These are phyloP conservation scores for Vitis hybrid DNA, from an alignment of 177 flowering plant genomes.

Conservation along the genomic window DNA sequence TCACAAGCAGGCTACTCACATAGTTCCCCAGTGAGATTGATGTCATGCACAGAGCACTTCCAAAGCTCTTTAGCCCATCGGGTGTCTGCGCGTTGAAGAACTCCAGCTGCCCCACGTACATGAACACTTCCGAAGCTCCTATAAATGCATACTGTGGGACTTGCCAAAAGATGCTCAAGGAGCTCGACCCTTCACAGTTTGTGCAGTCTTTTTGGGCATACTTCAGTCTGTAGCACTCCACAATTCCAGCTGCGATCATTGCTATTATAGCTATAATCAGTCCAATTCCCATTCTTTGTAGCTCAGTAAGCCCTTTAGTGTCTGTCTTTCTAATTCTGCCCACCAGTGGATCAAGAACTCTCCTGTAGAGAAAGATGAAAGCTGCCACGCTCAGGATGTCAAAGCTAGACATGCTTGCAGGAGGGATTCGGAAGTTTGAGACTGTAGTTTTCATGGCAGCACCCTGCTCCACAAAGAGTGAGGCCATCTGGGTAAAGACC, in stretches of 20 bases:
- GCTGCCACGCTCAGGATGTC: constrained; percentile 65
- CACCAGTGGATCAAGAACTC: constrained; percentile 53
- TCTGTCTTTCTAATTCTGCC: constrained; percentile 30
- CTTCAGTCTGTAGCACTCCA: constrained; percentile 57
- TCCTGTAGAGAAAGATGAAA: constrained; percentile 59
- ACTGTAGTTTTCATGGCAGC: constrained; percentile 68
- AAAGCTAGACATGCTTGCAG: constrained; percentile 78
- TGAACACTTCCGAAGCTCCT: constrained; percentile 82
- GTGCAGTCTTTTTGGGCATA: constrained; percentile 36
- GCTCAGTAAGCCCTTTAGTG: constrained; percentile 55
- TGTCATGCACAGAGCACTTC: constrained; percentile 79
- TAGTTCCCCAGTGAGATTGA: constrained; percentile 75
- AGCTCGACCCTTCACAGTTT: constrained; percentile 55
- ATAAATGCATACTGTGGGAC: constrained; percentile 65
- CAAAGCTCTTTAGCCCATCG: constrained; percentile 74
- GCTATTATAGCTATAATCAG: constrained; percentile 62
- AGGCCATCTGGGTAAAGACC: constrained; percentile 79
- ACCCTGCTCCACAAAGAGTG: constrained; percentile 79
- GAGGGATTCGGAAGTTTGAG: constrained; percentile 48
- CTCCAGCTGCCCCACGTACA: constrained; percentile 77
- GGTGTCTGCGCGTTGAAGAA: constrained; percentile 77
- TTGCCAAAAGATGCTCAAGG: constrained; percentile 76
- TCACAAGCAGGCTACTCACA: constrained; percentile 61
- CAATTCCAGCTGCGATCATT: constrained; percentile 63
- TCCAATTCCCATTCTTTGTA: constrained; percentile 75